phyloP scores from a whole-genome alignment of 2,329 filamentous ascomycete genomes.

The Cryoendolithus antarcticus region DNA sequence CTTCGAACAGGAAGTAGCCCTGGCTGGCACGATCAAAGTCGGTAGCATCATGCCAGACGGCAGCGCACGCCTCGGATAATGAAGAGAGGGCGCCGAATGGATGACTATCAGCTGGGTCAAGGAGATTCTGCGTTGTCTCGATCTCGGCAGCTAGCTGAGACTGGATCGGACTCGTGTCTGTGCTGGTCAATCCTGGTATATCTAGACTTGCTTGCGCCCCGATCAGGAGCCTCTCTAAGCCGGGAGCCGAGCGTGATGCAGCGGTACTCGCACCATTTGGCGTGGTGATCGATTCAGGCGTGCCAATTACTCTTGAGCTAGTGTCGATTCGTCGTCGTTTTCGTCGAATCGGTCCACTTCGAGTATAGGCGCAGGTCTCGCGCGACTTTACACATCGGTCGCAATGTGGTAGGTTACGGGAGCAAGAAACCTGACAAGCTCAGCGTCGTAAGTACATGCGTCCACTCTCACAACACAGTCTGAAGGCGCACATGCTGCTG shows the following conservation, averaged over 20 bases:
- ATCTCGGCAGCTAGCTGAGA: conserved; percentile 8
- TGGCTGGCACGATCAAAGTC: conserved; percentile 5
- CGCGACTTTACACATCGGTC: conserved; percentile 6
- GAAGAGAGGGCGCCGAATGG: conserved; percentile 9
- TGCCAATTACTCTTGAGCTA: background rate
- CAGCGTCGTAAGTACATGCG: background rate
- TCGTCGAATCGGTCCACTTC: conserved; percentile 10
- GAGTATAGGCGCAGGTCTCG: conserved; percentile 9
- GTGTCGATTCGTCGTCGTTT: conserved; percentile 8
- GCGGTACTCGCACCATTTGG: background rate
- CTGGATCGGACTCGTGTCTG: background rate
- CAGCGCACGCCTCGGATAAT: conserved; percentile 8
- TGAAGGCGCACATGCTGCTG: too few relatives aligned
- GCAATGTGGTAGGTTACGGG: conserved; percentile 7
- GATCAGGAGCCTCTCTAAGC: too few relatives aligned
- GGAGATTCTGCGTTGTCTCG: conserved; percentile 8
- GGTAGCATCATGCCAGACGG: conserved; percentile 10
- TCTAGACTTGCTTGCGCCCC: too few relatives aligned
- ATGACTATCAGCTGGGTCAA: background rate
- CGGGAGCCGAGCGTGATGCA: too few relatives aligned
- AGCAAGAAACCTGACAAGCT: conserved; percentile 8
- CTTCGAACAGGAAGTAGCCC: conserved; percentile 10
- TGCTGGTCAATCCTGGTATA: too few relatives aligned
- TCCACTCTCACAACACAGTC: too few relatives aligned
- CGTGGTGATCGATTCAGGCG: background rate